Evolutionary conservation across 345 rosid species (phyloP).

Genomic region (Excoecaria agallocha): DNA sequence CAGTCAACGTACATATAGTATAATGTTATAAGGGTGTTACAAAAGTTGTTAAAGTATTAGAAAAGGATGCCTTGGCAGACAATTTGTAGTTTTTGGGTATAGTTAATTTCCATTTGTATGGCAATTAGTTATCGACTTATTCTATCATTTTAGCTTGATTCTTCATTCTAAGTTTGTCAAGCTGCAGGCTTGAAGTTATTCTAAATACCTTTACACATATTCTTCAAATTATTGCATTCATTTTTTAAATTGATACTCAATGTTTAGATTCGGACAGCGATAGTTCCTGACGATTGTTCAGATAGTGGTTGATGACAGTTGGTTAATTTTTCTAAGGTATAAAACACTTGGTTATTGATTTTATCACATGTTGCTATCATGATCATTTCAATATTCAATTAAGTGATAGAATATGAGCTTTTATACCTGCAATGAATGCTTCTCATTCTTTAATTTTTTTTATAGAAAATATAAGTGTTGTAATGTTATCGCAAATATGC

Average conservation of each 20-base stretch:
- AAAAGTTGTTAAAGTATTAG: no score
- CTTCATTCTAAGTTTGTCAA: no score
- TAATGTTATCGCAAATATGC: neutral
- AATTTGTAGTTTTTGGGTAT: no score
- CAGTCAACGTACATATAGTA: no score
- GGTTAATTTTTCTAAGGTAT: slow-evolving; percentile 30
- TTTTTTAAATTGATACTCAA: slow-evolving; percentile 10
- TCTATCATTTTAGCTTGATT: no score
- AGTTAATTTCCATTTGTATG: no score
- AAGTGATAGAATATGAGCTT: neutral
- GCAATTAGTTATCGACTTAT: no score
- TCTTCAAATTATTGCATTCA: no score
- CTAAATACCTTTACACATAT: no score
- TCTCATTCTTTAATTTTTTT: neutral
- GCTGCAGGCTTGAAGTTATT: no score
- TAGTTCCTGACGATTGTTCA: slow-evolving; percentile 38
- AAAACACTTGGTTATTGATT: slow-evolving; percentile 6
- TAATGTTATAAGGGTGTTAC: no score
- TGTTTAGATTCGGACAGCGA: slow-evolving; percentile 44
- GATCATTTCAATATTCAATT: neutral
- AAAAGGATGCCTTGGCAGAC: no score
- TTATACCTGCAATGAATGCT: neutral
- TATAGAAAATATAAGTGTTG: neutral
- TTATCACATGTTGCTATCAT: neutral
- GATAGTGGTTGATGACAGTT: slow-evolving; percentile 27